Base-by-base conservation (phyloP, 768 basidiomycete genomes). In the Lepiota subincarnata region DNA sequence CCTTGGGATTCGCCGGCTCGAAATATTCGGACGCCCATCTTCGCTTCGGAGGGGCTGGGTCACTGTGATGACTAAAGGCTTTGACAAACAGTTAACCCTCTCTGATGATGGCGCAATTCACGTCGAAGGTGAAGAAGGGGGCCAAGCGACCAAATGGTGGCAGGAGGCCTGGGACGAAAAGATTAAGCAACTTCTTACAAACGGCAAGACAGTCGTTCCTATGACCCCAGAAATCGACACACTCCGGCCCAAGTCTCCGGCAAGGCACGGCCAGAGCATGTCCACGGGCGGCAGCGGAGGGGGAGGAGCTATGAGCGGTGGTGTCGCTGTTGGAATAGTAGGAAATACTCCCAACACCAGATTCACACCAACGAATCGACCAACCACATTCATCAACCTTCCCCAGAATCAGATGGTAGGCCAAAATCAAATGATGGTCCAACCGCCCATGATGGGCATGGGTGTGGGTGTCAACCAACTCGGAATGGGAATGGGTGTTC, bases 31-130 rank as follows among this genome's bases (percentile, higher is more conserved):
- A 0, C 81, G 82, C 2, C 76, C 80, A 0, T 80, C 84, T 20
- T 84, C 82, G 0, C 71, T 91, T 5, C 82, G 95, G 0, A 81
- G 84, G 10, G 96, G 96, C 5, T 99, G 97, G 97, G 86, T 97
- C 10, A 90, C 92, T n/a, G 83, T 86, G 10, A 75, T 89, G 41
- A 78, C 77, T 1, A 82, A 84, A 2, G 83, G 80, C 4, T 83
- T 86, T 60, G 79, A 86, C 54, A 73, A 75, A 18, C 74, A 72
- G 47, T 66, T 84, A 37, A 74, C 75, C 46, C 66, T 58, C 10
- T 62, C 66, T 48, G 57, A 60, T 12, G 65, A 64, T 18, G 67
- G 67, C 6, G 59, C 69, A 1, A 63, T 76, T 5, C 68, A 71
- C 44, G 69, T 73, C 31, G 70, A 73, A 34, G 75, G 69, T 5